Percentiles rank a stretch among this genome's conserved stretches.
Conservation (phyloP, 371 early-diverging fungal genomes). For the Mortierella sp. region DNA sequence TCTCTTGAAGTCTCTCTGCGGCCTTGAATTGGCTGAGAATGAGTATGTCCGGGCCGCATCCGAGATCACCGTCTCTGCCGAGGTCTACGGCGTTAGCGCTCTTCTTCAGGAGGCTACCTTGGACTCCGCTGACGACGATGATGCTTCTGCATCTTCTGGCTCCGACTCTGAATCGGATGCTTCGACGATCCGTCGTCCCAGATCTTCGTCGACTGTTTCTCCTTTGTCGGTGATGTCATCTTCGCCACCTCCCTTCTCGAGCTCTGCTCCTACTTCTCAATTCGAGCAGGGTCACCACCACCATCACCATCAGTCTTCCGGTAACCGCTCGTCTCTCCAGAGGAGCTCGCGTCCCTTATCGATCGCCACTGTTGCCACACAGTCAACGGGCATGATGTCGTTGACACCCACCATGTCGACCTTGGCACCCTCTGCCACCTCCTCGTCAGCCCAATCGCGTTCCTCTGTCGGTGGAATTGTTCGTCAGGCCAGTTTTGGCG, state of each 20-base stretch:
- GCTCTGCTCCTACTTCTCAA: neutral
- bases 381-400: slow-evolving; percentile 50
- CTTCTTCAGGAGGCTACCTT: neutral
- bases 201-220: neutral
- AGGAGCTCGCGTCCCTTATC: slow-evolving; percentile 33
- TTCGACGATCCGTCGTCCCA: neutral
- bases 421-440: slow-evolving; percentile 43
- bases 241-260: neutral
- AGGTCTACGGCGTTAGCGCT: neutral
- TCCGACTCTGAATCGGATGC: neutral
- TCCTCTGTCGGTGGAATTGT: neutral
- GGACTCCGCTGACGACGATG: neutral
- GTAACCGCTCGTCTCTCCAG: neutral
- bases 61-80: neutral
- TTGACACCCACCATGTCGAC: slow-evolving; percentile 53
- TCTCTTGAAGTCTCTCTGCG: slow-evolving; percentile 32
- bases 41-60: neutral
- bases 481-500: neutral
- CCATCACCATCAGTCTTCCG: slow-evolving; percentile 5
- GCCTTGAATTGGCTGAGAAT: neutral
- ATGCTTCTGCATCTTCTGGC: neutral
- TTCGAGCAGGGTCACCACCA: neutral
- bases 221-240: neutral
- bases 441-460: slow-evolving; percentile 15
- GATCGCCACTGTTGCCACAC: slow-evolving; percentile 39